Conservation (phyloP, 148 eudicot species). For the Simmondsia chinensis region DNA sequence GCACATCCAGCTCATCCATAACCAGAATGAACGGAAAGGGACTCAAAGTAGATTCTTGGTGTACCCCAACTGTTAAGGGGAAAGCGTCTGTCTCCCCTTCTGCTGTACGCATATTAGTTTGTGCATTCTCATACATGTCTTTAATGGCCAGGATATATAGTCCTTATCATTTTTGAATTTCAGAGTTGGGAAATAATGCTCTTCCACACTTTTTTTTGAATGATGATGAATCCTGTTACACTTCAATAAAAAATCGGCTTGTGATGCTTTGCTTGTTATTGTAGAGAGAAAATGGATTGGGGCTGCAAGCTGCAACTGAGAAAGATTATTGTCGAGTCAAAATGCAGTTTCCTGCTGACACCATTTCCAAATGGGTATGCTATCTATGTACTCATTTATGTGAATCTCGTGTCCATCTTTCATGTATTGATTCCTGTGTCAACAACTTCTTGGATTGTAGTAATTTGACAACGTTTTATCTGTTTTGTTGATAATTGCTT, state of each 20-base stretch:
- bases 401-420: too few species aligned
- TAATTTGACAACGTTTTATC: conserved; percentile 1
- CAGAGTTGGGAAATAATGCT: not conserved
- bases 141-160: too few species aligned
- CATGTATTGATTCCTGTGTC: not conserved
- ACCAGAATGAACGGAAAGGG: too few species aligned
- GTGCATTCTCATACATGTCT: too few species aligned
- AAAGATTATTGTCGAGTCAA: conserved; percentile 55
- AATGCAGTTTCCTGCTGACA: conserved; percentile 67
- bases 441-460: not conserved
- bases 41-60: too few species aligned
- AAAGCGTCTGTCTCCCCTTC: too few species aligned
- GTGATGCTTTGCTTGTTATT: conserved; percentile 2
- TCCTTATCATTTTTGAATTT: too few species aligned
- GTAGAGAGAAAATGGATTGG: conserved; percentile 85
- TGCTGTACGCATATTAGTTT: too few species aligned
- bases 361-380: conserved; percentile 82
- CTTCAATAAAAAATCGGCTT: too few species aligned
- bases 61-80: too few species aligned
- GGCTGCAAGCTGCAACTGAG: conserved; percentile 48
- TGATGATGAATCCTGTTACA: not conserved
- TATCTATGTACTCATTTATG: too few species aligned
- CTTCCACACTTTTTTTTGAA: not conserved
- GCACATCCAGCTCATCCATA: too few species aligned
- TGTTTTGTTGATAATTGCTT: conserved; percentile 11